Evolutionary conservation across 2,329 filamentous ascomycete genomes (phyloP), one percentile per base, ranked within the genome.

Genomic region (Xylariaceae sp.): DNA sequence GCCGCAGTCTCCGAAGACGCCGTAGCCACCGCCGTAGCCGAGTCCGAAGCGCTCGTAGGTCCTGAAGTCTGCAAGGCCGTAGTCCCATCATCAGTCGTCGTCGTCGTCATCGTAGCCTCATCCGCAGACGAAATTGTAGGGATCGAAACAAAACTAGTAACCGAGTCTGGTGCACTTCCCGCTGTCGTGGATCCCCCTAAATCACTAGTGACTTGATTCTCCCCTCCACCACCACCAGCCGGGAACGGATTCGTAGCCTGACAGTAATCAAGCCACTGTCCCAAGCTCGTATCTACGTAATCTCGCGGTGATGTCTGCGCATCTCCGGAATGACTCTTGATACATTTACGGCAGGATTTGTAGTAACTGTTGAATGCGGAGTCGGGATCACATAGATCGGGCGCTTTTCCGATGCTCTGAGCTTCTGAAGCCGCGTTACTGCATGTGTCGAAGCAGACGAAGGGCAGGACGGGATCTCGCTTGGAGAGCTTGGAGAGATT

Each of bases 361-460:
- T 74, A 68, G 27, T 65, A 65, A 0, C 50, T 45, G 2, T 47
- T 45, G 68, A 83, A 86, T 0, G 67, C 54, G 0, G 79, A 80
- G 5, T 49, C 65, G 0, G 49, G 0, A 0, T 51, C 60, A 64
- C 84, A 86, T 1, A 86, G 74, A 0, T 45, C 60, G 0, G 71
- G 56, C 0, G 64, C 67, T 63, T 82, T 81, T 30, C 84, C 84
- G 1, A 71, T 58, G 0, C 56, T 60, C 53, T 79, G 71, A 0
- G 72, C 80, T 60, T 80, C 76, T 2, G 74, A 43, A 35, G 67
- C 73, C 12, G 74, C 75, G 32, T 74, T 71, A 58, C 84, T 77
- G 66, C 85, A 88, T 0, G 63, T 45, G 3, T 68, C 69, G 58
- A 68, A 86, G 67, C 85, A 88, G 3, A 71, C 44, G 0, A 73